Evolutionary conservation across 805 yeast species (phyloP), one percentile per base, ranked within the genome.

Genomic region (Cyberlindnera suaveolens): DNA sequence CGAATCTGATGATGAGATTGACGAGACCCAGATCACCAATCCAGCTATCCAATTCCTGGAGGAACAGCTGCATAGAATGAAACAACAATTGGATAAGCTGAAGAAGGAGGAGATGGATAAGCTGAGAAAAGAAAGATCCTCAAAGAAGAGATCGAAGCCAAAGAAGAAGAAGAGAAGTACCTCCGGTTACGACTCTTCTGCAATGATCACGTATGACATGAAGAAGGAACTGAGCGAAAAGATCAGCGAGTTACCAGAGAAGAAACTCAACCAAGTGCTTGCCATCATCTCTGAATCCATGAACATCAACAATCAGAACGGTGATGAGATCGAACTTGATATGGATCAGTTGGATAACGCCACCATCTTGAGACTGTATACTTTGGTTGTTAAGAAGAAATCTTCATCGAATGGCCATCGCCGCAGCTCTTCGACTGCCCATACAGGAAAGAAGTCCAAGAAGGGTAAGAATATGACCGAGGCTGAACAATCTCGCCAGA

Each of bases 241-340:
- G 52, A 90, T 93, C 61, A 80, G 82, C 41, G 80, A 79, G 46
- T 66, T 81, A 49, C 77, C 88, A 36, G 95, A 89, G 51, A 79
- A 82, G 63, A 87, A 86, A 67, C 69, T 91, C 54, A 85, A 82
- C 53, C 83, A 85, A 46, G 95, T 89, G 30, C 75, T 91, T 48
- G 78, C 84, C 40, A 88, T 93, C 49, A 88, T 93, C 52, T 84
- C 84, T 58, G 93, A 85, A 62, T 73, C 81, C 41, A 71, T 82
- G 75, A 85, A 77, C 47, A 71, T 75, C 53, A 74, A 63, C 54
- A 70, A 58, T 52, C 65, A 60, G 54, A 75, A 72, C 46, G 91
- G 88, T 55, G 98, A 91, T 45, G 98, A 93, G 68, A 93, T 93
- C 48, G 99, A 93, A 70, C 74, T 93, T 47, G 99, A 93, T 64